Evolutionary conservation across 78 protist genomes (phyloP).

Genomic region (Acrasis kona): DNA sequence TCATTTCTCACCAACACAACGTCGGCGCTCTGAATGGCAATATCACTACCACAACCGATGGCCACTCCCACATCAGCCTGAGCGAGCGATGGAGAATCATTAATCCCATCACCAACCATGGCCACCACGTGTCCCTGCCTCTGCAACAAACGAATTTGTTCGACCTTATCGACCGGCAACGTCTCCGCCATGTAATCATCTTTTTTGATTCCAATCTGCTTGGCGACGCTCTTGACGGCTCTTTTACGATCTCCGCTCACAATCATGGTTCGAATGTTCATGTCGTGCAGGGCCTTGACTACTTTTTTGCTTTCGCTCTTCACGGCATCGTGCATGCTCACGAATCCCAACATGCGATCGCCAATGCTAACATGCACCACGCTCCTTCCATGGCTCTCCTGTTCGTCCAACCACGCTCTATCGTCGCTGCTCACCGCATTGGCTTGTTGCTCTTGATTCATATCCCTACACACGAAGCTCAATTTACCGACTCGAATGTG

Average conservation of each 20-base stretch:
- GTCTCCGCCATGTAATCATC: conserved; percentile 61
- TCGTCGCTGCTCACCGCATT: too few species aligned
- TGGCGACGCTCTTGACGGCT: conserved; percentile 36
- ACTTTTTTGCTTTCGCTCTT: conserved; percentile 52
- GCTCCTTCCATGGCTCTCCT: conserved; percentile 42
- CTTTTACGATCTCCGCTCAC: conserved; percentile 79
- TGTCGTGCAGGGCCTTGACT: conserved; percentile 19
- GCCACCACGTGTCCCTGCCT: conserved; percentile 40
- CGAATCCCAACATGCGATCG: neutral
- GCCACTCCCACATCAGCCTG: conserved; percentile 84
- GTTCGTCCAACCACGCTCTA: neutral
- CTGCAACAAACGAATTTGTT: conserved; percentile 40
- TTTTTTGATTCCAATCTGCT: conserved; percentile 9
- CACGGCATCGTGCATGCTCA: conserved; percentile 9
- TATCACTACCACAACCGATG: conserved; percentile 75
- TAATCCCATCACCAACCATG: conserved; percentile 93
- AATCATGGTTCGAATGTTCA: conserved; percentile 51
- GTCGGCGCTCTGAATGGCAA: conserved; percentile 82
- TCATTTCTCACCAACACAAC: conserved; percentile 53
- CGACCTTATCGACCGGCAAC: conserved; percentile 67
- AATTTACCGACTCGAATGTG: neutral
- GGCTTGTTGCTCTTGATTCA: neutral
- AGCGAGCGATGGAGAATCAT: conserved; percentile 79
- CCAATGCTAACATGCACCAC: conserved; percentile 39
- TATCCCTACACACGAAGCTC: neutral